Base-by-base conservation (phyloP, 306 rosid species). In the Prunus padus region DNA sequence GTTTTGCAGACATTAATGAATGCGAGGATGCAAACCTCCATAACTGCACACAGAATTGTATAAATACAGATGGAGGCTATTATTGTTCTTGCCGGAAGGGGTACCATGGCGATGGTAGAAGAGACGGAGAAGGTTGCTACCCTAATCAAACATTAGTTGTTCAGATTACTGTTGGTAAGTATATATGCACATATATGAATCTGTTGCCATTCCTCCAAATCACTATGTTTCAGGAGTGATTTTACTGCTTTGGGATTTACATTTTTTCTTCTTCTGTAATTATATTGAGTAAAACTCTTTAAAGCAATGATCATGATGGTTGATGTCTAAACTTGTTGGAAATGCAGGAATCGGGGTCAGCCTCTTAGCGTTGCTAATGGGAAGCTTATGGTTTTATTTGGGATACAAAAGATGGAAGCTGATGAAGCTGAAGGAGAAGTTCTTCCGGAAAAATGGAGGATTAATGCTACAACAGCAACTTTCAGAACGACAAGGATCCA, bases 371-470 rank as follows among this genome's bases (percentile, higher is more conserved):
- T 26, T 88, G 11, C 0, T 86, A 0, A 26, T 44, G 15, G 68
- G 69, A 12, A 28, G 61, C 73, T 80, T 80, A 11, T 84, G 84
- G 76, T 16, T 70, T n/a, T 79, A n/a, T 37, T 81, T 76, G 73
- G 71, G 28, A 13, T 28, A 69, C 72, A 77, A 61, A 72, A 80
- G 79, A 70, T 84, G 82, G 70, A 82, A 77, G 47, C 64, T 76
- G 52, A 42, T 82, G 3, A 76, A 60, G 66, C 77, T 74, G 1
- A 86, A 74, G 67, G 79, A 81, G 20, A 81, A 23, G 0, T 76
- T 67, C 47, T 88, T 82, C 8, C 49, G n/a, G 47, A 73, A 77
- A 81, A 86, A 88, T 69, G 88, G 92, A 4, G 87, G 92, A 8
- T 3, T 44, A 0, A 0, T 78, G 66, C 74, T 88, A 31, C 65